These are phyloP conservation scores for Chenopodium berlandieri DNA, from an alignment of 148 eudicot species.

Conservation along the genomic window DNA sequence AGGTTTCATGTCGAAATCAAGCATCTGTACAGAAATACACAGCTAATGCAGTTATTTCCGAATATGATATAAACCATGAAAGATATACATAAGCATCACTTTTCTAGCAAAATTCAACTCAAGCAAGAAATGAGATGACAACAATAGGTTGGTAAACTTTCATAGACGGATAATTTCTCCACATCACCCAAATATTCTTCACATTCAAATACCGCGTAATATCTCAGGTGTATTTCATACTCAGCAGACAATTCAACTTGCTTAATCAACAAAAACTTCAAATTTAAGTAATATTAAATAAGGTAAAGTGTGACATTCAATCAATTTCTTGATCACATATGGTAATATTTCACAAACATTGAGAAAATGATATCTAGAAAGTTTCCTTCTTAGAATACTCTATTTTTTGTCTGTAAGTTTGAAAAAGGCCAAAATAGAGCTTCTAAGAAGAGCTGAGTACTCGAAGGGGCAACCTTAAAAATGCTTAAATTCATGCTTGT, in stretches of 20 bases:
- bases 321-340: constrained; percentile 15
- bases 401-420: background rate
- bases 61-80: background rate
- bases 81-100: background rate
- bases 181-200: background rate
- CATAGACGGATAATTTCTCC: background rate
- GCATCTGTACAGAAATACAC: background rate
- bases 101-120: constrained; percentile 2
- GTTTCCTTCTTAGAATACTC: background rate
- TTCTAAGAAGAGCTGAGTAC: background rate
- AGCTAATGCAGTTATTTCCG: background rate
- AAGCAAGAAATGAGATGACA: constrained; percentile 9
- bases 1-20: constrained; percentile 21
- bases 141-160: background rate
- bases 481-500: background rate
- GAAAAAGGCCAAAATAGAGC: background rate
- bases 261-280: constrained; percentile 20
- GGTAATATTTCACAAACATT: constrained; percentile 22
- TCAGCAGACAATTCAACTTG: constrained; percentile 3
- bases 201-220: background rate
- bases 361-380: background rate
- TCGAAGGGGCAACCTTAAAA: background rate
- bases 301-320: constrained; percentile 28
- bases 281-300: constrained; percentile 19
- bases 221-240: background rate